Conservation (phyloP, 2,329 filamentous ascomycete genomes). For the Xylaria arbuscula region DNA sequence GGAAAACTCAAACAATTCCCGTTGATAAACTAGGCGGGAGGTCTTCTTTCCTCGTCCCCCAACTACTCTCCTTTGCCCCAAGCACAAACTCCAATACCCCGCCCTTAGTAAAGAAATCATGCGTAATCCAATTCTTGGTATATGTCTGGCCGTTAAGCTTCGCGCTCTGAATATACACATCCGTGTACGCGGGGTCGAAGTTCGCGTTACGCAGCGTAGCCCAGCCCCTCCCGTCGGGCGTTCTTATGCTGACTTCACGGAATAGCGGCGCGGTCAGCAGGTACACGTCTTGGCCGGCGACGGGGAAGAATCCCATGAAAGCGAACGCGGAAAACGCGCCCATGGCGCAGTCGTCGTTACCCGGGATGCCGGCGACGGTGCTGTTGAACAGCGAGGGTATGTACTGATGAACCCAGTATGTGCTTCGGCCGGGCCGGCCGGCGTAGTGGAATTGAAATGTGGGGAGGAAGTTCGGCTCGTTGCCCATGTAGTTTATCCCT, state of each 20-base stretch:
- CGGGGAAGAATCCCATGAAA: constrained; percentile 65
- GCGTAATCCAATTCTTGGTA: constrained; percentile 71
- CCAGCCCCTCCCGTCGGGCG: constrained; percentile 54
- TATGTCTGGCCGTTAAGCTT: constrained; percentile 67
- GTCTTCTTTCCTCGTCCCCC: constrained; percentile 69
- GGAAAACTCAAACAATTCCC: constrained; percentile 30
- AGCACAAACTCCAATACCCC: constrained; percentile 69
- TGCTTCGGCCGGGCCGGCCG: constrained; percentile 68
- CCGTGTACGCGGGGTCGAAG: constrained; percentile 49
- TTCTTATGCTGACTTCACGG: constrained; percentile 56
- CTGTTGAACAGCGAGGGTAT: constrained; percentile 76
- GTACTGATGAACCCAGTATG: constrained; percentile 69
- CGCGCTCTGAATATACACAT: constrained; percentile 70
- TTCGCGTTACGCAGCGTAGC: constrained; percentile 61
- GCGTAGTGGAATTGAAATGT: constrained; percentile 73
- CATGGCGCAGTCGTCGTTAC: constrained; percentile 69
- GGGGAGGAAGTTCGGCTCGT: constrained; percentile 66
- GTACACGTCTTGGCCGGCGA: constrained; percentile 66
- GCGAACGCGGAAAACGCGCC: constrained; percentile 64
- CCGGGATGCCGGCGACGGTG: constrained; percentile 66
- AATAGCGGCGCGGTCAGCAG: constrained; percentile 64
- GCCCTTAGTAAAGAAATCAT: constrained; percentile 71
- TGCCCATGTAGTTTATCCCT: constrained; percentile 75
- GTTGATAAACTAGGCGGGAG: constrained; percentile 65
- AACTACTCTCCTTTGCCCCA: constrained; percentile 64